Evolutionary conservation across 306 rosid species (phyloP).

Genomic region (Trifolium repens): DNA sequence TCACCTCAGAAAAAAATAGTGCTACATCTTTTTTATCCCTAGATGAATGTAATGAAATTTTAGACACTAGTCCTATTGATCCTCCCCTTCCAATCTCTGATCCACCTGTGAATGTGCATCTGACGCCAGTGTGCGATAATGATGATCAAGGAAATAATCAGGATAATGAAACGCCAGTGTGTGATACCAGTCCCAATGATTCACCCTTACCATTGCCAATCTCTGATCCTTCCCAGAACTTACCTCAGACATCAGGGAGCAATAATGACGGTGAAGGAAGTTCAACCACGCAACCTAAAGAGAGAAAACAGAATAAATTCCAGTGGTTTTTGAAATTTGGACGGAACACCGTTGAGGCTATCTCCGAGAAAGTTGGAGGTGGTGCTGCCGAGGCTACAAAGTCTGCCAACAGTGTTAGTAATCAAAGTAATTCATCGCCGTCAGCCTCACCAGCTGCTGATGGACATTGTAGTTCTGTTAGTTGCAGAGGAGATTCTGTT

Average conservation of each 20-base stretch:
- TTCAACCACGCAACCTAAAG: slow-evolving; percentile 53
- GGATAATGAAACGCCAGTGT: slow-evolving; percentile 48
- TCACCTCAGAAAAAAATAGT: slow-evolving; percentile 67
- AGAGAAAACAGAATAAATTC: slow-evolving; percentile 71
- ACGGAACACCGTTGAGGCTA: slow-evolving; percentile 57
- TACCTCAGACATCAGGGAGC: slow-evolving; percentile 52
- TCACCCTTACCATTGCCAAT: slow-evolving; percentile 44
- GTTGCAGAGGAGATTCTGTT: slow-evolving; percentile 60
- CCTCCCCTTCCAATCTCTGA: slow-evolving; percentile 53
- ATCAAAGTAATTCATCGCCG: slow-evolving; percentile 41
- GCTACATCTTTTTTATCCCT: slow-evolving; percentile 69
- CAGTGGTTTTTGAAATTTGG: slow-evolving; percentile 89
- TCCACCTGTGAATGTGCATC: slow-evolving; percentile 48
- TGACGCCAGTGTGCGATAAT: slow-evolving; percentile 49
- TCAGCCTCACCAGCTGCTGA: slow-evolving; percentile 45
- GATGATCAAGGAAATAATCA: slow-evolving; percentile 42
- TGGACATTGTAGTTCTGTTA: slow-evolving; percentile 50
- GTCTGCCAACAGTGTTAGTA: slow-evolving; percentile 41
- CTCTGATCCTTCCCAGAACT: slow-evolving; percentile 51
- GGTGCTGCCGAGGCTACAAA: slow-evolving; percentile 51
- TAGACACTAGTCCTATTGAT: slow-evolving; percentile 41
- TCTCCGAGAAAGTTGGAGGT: slow-evolving; percentile 61
- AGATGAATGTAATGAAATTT: slow-evolving; percentile 59
- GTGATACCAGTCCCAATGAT: slow-evolving; percentile 40
- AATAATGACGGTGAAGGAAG: slow-evolving; percentile 43